These are phyloP conservation scores for Rutstroemia sydowiana DNA, from an alignment of 2,329 filamentous ascomycete species.

Conservation along the genomic window DNA sequence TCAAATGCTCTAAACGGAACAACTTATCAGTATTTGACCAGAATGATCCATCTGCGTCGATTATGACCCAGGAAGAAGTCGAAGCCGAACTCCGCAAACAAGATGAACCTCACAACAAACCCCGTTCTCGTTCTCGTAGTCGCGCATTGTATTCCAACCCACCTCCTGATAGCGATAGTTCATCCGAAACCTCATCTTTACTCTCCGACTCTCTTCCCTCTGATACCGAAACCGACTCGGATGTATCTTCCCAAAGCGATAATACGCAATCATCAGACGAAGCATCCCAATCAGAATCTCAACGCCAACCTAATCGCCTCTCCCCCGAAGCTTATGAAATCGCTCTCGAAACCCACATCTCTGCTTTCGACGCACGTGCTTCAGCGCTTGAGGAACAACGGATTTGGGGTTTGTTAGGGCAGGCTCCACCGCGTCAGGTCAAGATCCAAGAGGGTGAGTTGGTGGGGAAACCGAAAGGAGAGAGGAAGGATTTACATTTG, in stretches of 20 bases:
- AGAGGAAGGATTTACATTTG: background rate
- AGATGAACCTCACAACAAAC: constrained; percentile 12
- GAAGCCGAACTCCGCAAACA: constrained; percentile 21
- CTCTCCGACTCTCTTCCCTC: background rate
- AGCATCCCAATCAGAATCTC: background rate
- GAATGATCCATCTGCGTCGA: constrained; percentile 9
- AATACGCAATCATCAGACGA: background rate
- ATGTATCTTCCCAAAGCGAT: background rate
- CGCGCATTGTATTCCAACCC: background rate
- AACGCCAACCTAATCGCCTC: background rate
- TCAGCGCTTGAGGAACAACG: constrained; percentile 23
- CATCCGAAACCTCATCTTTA: constrained; percentile 5
- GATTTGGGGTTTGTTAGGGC: constrained; percentile 26
- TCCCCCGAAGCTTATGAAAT: background rate
- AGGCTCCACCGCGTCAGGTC: constrained; percentile 22
- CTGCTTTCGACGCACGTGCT: constrained; percentile 18
- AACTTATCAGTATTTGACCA: constrained; percentile 41
- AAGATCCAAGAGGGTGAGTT: constrained; percentile 12
- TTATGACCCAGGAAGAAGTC: constrained; percentile 33
- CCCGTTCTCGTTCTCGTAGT: constrained; percentile 14
- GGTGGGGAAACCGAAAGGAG: constrained; percentile 4
- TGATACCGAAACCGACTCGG: background rate
- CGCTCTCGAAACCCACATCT: constrained; percentile 4
- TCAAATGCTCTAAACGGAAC: constrained; percentile 42
- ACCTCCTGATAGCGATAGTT: background rate